phyloP scores from a whole-genome alignment of 371 early-diverging fungal genomes.

The Mortierella sp. region DNA sequence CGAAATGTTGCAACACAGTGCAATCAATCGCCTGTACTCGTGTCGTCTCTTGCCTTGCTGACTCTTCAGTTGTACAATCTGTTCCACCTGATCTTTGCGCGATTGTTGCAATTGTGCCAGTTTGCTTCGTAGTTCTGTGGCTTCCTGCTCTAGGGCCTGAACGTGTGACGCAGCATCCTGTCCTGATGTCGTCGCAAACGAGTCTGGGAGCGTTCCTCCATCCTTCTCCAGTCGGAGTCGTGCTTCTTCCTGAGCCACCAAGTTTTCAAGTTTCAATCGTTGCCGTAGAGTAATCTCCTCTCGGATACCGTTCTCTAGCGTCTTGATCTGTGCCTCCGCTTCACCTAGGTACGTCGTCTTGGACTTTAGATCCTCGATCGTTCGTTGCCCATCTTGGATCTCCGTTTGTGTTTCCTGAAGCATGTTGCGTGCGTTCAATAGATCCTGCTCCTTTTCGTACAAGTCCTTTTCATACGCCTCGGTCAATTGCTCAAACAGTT shows the following conservation, averaged over 20 bases:
- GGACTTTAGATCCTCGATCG: constrained; percentile 28
- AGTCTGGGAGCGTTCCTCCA: constrained; percentile 3
- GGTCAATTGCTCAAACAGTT: constrained; percentile 47
- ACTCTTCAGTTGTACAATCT: constrained; percentile 48
- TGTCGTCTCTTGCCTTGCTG: constrained; percentile 47
- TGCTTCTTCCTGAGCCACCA: constrained; percentile 28
- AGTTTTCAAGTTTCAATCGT: constrained; percentile 29
- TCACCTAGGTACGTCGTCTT: constrained; percentile 34
- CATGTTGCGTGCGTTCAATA: constrained; percentile 54
- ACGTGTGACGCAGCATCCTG: constrained; percentile 14
- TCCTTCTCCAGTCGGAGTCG: constrained; percentile 27
- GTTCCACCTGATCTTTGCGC: constrained; percentile 44
- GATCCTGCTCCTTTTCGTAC: constrained; percentile 68
- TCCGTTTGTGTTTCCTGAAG: constrained; percentile 42
- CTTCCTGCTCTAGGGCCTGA: constrained; percentile 34
- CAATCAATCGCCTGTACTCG: constrained; percentile 77
- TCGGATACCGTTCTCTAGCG: constrained; percentile 34
- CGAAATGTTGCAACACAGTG: constrained; percentile 76
- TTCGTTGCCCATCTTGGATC: constrained; percentile 34
- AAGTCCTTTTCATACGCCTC: constrained; percentile 57
- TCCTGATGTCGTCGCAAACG: neutral
- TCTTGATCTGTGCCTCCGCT: constrained; percentile 40
- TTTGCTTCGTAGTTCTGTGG: constrained; percentile 15
- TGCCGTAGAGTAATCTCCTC: constrained; percentile 50
- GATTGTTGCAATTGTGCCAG: constrained; percentile 28